Conservation (phyloP, 176 grass and related monocot species). For the Lolium perenne region DNA sequence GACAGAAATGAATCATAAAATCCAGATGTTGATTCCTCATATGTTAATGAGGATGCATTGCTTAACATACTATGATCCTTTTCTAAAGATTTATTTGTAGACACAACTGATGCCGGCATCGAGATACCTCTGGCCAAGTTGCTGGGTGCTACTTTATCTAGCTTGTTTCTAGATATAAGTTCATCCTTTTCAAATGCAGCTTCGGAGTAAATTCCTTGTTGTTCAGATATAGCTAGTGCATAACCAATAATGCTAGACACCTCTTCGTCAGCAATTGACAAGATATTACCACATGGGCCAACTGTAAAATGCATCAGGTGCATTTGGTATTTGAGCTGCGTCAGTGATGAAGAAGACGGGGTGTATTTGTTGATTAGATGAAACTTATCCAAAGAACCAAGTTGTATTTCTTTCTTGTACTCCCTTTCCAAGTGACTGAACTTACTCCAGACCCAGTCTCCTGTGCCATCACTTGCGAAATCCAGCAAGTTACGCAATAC, state of each 20-base stretch:
- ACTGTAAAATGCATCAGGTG: slow-evolving; percentile 59
- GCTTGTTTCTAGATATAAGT: slow-evolving; percentile 33
- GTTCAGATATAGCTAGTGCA: slow-evolving; percentile 70
- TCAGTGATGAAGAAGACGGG: slow-evolving; percentile 51
- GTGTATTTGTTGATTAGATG: slow-evolving; percentile 68
- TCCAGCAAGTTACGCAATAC: slow-evolving; percentile 16
- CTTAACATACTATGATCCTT: slow-evolving; percentile 10
- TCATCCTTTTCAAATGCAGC: slow-evolving; percentile 49
- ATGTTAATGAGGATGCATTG: slow-evolving; percentile 27
- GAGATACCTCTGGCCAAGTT: slow-evolving; percentile 36
- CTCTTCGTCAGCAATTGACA: slow-evolving; percentile 72
- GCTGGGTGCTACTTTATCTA: slow-evolving; percentile 40
- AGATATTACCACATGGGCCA: slow-evolving; percentile 66
- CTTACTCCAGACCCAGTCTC: slow-evolving; percentile 69
- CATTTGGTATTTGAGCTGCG: slow-evolving; percentile 43
- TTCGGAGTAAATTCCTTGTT: slow-evolving; percentile 56
- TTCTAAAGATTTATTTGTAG: slow-evolving; percentile 22
- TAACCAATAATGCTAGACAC: slow-evolving; percentile 85
- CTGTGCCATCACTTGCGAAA: slow-evolving; percentile 44
- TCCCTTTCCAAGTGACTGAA: slow-evolving; percentile 60
- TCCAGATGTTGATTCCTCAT: slow-evolving; percentile 48
- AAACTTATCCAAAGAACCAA: slow-evolving; percentile 71
- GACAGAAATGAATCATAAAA: slow-evolving; percentile 74
- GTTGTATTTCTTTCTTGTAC: slow-evolving; percentile 76
- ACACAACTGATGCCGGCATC: slow-evolving; percentile 28